Base-by-base conservation (phyloP, 192 early-diverging fungal genomes). In the Diversispora epigaea region DNA sequence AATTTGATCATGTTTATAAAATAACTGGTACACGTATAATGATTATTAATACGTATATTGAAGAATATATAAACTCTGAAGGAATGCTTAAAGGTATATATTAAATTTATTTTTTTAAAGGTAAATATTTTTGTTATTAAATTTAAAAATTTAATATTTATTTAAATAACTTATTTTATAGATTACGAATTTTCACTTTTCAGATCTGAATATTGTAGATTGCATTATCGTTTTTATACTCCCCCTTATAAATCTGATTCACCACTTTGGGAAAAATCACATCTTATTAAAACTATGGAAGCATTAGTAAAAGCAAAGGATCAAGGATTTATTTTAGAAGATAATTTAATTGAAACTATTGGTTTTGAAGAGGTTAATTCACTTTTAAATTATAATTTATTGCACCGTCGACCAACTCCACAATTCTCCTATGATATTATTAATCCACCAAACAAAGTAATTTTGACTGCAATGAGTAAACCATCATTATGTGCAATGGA, bases 391-490 rank as follows among this genome's bases (percentile, higher is more conserved):
- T 60, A 49, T 49, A 49, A 49, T 49, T 49, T 49, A 10, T 49
- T 49, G 47, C 47, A 49, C 12, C 47, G 47, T 49, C 47, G 58
- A 60, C 58, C 58, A 60, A 60, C 58, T n/a, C 8, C 1, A 17
- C 58, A 8, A 60, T 60, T 14, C n/a, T 8, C 58, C n/a, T n/a
- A n/a, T 32, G n/a, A 60, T 60, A n/a, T 15, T n/a, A 60, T 60
- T 32, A n/a, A 60, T n/a, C 58, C 58, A 60, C 1, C 58, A 32
- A 2, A 60, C 0, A n/a, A 17, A 60, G 17, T 60, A 60, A 60
- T 60, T 60, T 60, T 60, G 58, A 60, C 58, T 60, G 58, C 58
- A 17, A 60, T 60, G 58, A 60, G n/a, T 60, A 8, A 60, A n/a
- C 58, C 58, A 60, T 60, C 58, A 60, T 8, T 60, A 17, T n/a